Evolutionary conservation across 169 alveolate genomes (phyloP), one percentile per base, ranked within the genome.

Genomic region (Plasmodium malariae): DNA sequence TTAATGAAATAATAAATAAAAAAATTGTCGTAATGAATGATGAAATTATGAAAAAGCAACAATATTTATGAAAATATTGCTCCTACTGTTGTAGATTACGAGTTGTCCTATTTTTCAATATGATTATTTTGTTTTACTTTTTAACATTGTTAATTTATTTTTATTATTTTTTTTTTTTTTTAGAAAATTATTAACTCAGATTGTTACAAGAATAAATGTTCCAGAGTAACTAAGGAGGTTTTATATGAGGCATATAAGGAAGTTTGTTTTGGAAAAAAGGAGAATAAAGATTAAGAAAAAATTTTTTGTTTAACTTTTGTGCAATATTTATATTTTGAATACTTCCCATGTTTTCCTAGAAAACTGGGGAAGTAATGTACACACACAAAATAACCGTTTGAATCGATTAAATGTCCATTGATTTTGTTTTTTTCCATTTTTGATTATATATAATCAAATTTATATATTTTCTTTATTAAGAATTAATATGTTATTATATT

Each of bases 181-280:
- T 68, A 83, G 91, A 83, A 83, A 83, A 49, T 83, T 24, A 59
- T 83, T 0, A 83, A 83, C 24, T 83, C 91, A 9, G 73, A 83
- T 11, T 83, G 91, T 40, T 83, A 83, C 72, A 68, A 51, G 71
- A 83, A 83, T 54, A 83, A 55, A 57, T 83, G 91, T 28, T 83
- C 91, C 49, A 36, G 49, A 32, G 91, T 57, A n/a, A 83, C 91
- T 32, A 83, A 83, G 55, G 91, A 67, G 26, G 91, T 83, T 83
- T 30, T 83, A 28, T 70, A 67, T 32, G 91, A 83, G 54, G 91
- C 91, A 34, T 85, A 83, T 62, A 83, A 83, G 21, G 91, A 83
- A 43, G 91, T 85, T 21, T 83, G 91, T 57, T 83, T 67, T 57
- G 74, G 49, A 17, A 83, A 83, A 30, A 40, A 28, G 21, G 55